phyloP scores from a whole-genome alignment of 1,284 basidiomycete genomes.

The Ustilago tritici region DNA sequence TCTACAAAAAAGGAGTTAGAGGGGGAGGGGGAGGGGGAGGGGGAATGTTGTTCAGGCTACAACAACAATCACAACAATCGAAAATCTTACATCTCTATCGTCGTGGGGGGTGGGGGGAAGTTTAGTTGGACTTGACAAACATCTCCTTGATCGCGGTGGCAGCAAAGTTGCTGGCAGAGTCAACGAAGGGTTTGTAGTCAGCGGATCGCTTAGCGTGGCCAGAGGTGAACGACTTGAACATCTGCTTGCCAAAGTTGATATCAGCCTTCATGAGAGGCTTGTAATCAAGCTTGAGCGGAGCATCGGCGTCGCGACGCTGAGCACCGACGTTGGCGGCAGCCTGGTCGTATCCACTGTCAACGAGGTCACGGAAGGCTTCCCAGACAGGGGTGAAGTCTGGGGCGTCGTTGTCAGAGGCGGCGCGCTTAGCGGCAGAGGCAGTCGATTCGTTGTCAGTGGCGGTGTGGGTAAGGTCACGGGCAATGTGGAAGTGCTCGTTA shows the following conservation, averaged over 20 bases:
- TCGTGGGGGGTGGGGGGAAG: not conserved
- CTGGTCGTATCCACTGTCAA: slow-evolving; percentile 49
- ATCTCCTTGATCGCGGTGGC: slow-evolving; percentile 43
- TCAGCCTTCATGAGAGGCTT: slow-evolving; percentile 51
- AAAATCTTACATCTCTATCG: slow-evolving; percentile 4
- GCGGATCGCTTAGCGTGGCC: slow-evolving; percentile 53
- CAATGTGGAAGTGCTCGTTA: slow-evolving; percentile 44
- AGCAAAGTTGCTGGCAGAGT: slow-evolving; percentile 72
- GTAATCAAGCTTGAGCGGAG: slow-evolving; percentile 40
- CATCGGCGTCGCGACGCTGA: slow-evolving; percentile 28
- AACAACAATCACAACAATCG: slow-evolving; percentile 10
- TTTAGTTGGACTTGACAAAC: slow-evolving; percentile 27
- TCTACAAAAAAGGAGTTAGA: slow-evolving; percentile 1
- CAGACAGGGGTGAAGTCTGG: slow-evolving; percentile 54
- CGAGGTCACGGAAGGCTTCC: slow-evolving; percentile 55
- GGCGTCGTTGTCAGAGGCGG: slow-evolving; percentile 17
- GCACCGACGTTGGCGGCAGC: slow-evolving; percentile 21
- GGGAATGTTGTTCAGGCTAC: not conserved
- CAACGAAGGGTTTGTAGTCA: slow-evolving; percentile 80
- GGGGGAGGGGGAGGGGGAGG: not conserved
- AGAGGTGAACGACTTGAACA: slow-evolving; percentile 47
- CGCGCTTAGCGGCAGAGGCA: slow-evolving; percentile 27
- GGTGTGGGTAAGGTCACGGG: slow-evolving; percentile 16
- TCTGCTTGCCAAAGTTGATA: slow-evolving; percentile 38
- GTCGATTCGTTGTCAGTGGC: slow-evolving; percentile 1